phyloP scores from a whole-genome alignment of 129 eudicot species.

The Daucus carota region DNA sequence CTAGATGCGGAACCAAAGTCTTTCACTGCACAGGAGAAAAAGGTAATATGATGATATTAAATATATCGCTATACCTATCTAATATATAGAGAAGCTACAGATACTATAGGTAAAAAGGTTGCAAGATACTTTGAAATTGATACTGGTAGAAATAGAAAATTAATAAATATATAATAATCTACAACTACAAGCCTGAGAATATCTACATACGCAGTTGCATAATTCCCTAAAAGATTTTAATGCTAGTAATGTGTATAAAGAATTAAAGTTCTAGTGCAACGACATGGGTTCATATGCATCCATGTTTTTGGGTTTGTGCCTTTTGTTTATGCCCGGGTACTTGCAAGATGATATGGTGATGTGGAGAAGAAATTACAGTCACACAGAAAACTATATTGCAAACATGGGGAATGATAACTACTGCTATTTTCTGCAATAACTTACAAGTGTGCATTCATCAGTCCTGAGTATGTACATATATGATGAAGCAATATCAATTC shows the following conservation, averaged over 20 bases:
- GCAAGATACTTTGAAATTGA: background rate
- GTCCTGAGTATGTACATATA: too few species aligned
- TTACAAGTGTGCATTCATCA: too few species aligned
- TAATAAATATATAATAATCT: background rate
- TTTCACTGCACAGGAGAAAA: constrained; percentile 14
- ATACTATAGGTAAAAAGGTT: background rate
- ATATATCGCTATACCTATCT: background rate
- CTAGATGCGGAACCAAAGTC: constrained; percentile 8
- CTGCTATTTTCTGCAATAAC: too few species aligned
- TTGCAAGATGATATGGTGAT: background rate
- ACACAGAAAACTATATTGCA: too few species aligned
- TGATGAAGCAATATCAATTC: too few species aligned
- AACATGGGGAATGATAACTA: too few species aligned
- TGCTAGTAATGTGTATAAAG: background rate
- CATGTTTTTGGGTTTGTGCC: background rate
- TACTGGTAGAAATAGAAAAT: background rate
- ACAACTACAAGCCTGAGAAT: background rate
- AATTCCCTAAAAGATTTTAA: background rate
- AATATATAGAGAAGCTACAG: background rate
- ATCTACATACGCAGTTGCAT: background rate
- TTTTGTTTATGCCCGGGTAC: background rate
- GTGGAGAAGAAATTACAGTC: too few species aligned
- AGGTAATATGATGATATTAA: background rate
- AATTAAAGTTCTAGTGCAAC: background rate
- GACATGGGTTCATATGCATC: background rate